Percentiles rank a stretch among this genome's conserved stretches.
phyloP scores from a whole-genome alignment of 1,284 basidiomycete genomes.

The Mycena sp. region DNA sequence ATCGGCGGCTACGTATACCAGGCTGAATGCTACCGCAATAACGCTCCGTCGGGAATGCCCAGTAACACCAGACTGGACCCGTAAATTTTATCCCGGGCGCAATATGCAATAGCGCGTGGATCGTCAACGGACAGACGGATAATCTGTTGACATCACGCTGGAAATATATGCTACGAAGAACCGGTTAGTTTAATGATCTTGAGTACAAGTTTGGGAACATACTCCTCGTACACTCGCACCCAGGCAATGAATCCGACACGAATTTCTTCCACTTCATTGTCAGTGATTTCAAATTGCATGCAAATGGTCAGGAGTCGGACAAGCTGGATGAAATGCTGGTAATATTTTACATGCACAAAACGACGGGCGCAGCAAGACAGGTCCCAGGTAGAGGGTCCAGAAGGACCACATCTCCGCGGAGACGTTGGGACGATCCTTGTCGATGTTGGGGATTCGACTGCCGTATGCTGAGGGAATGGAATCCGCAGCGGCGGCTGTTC shows the following conservation, averaged over 20 bases:
- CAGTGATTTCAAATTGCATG: constrained; percentile 50
- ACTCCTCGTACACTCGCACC: constrained; percentile 56
- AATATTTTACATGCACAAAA: constrained; percentile 43
- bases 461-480: constrained; percentile 49
- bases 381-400: constrained; percentile 51
- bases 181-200: not conserved
- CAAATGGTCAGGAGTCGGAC: constrained; percentile 51
- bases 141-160: constrained; percentile 20
- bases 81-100: constrained; percentile 26
- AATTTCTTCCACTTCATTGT: constrained; percentile 43
- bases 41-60: constrained; percentile 53
- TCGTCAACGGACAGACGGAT: constrained; percentile 29
- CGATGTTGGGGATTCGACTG: constrained; percentile 48
- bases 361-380: constrained; percentile 38
- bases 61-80: constrained; percentile 54
- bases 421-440: constrained; percentile 33
- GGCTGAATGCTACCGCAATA: constrained; percentile 41
- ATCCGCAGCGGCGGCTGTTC: constrained; percentile 35
- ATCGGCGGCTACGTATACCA: constrained; percentile 38
- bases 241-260: constrained; percentile 47
- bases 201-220: constrained; percentile 19
- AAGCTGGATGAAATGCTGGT: constrained; percentile 53
- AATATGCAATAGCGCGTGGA: constrained; percentile 33
- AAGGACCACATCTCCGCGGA: constrained; percentile 49
- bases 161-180: constrained; percentile 29